Evolutionary conservation across 176 grass and related monocot species (phyloP).

Genomic region (Oryza glaberrima): DNA sequence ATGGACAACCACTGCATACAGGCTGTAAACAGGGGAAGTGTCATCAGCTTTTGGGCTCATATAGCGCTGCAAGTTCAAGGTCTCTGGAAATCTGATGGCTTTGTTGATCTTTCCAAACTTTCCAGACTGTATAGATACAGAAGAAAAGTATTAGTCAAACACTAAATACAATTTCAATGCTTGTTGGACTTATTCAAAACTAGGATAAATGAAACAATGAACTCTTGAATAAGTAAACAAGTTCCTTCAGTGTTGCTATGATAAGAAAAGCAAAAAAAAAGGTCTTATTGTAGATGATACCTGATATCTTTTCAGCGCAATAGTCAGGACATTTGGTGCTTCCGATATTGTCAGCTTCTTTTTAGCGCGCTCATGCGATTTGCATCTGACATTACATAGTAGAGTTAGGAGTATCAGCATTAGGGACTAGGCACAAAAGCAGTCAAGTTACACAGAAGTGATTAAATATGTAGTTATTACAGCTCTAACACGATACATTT

Average conservation of each 20-base stretch:
- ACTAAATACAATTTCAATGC: constrained; percentile 18
- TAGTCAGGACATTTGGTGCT: constrained; percentile 92
- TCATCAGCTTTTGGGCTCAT: constrained; percentile 70
- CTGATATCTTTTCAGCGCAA: constrained; percentile 94
- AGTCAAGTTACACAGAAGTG: background rate
- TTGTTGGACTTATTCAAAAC: constrained; percentile 19
- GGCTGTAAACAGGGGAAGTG: constrained; percentile 68
- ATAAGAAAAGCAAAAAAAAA: constrained; percentile 8
- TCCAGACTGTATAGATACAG: constrained; percentile 69
- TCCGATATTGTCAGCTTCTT: constrained; percentile 90
- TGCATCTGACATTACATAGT: constrained; percentile 60
- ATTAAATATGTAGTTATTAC: background rate
- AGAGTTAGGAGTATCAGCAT: constrained; percentile 30
- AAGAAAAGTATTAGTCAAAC: constrained; percentile 16
- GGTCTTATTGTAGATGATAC: constrained; percentile 37
- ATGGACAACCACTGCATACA: constrained; percentile 97
- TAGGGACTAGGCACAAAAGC: background rate
- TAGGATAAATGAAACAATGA: constrained; percentile 10
- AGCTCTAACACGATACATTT: background rate
- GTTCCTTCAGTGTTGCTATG: background rate
- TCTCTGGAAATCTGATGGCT: constrained; percentile 74
- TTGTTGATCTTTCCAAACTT: constrained; percentile 93
- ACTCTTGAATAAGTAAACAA: constrained; percentile 23
- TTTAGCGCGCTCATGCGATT: constrained; percentile 84
- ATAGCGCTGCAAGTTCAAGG: constrained; percentile 62